phyloP scores from a whole-genome alignment of 257 asterid genomes.

The Sherardia arvensis region DNA sequence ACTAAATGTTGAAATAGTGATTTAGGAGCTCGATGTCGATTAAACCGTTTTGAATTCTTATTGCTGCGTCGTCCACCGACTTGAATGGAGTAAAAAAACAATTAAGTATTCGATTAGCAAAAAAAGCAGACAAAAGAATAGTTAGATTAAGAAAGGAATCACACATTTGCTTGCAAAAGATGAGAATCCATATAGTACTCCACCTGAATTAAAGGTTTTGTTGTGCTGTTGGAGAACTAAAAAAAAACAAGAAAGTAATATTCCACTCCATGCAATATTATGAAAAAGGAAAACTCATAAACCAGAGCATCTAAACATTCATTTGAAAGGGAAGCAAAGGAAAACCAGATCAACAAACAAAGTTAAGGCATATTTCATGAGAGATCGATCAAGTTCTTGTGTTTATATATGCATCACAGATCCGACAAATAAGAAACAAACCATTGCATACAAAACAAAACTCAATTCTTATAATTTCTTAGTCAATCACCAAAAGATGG shows the following conservation, averaged over 20 bases:
- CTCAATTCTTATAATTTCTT: neutral
- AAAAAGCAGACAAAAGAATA: no score
- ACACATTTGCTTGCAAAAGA: neutral
- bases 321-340: neutral
- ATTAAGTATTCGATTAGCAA: no score
- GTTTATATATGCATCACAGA: neutral
- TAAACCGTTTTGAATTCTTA: no score
- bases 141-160: neutral
- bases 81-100: no score
- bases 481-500: slow-evolving; percentile 20
- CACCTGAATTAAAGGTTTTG: neutral
- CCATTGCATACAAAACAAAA: neutral
- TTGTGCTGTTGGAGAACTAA: neutral
- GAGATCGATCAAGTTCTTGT: neutral
- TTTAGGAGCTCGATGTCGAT: no score
- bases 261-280: neutral
- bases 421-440: neutral
- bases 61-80: no score
- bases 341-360: neutral
- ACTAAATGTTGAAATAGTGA: no score
- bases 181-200: neutral
- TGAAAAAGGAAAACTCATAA: neutral
- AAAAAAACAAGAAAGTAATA: slow-evolving; percentile 7
- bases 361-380: slow-evolving; percentile 15
- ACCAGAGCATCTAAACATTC: neutral